Conservation (phyloP, 176 grass and related monocot genomes). For the Carex parvula region DNA sequence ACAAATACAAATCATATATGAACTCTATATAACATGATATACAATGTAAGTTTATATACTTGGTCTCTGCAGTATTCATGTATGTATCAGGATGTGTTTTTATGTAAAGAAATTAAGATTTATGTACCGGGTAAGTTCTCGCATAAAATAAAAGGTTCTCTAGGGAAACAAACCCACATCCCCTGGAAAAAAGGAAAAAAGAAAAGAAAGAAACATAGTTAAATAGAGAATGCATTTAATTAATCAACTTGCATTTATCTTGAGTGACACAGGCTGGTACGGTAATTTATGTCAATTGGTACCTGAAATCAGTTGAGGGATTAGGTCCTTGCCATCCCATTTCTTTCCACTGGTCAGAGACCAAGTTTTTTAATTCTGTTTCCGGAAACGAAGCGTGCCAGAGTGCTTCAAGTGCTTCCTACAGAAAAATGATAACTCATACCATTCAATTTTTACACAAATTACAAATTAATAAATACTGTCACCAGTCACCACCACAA, state of each 20-base stretch:
- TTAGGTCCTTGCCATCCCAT: conserved; percentile 91
- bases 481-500: background rate
- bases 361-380: conserved; percentile 53
- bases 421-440: background rate
- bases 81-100: background rate
- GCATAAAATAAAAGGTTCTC: conserved; percentile 79
- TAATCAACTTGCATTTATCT: background rate
- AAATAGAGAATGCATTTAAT: background rate
- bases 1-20: conserved; percentile 8
- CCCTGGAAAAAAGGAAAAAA: conserved; percentile 43
- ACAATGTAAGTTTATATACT: background rate
- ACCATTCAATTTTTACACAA: background rate
- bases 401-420: conserved; percentile 77
- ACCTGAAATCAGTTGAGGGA: conserved; percentile 94
- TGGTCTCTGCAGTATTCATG: background rate
- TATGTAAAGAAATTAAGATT: background rate
- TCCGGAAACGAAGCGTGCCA: conserved; percentile 72
- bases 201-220: background rate
- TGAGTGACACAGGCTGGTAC: background rate
- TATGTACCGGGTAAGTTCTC: conserved; percentile 70
- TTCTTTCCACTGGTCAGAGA: conserved; percentile 93
- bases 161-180: conserved; percentile 69
- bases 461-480: background rate
- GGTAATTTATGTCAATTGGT: background rate
- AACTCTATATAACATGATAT: background rate